A percentile compares a stretch with the other conserved stretches of the same genome.
phyloP scores from a whole-genome alignment of 345 rosid species.

The Bruguiera gymnorhiza region DNA sequence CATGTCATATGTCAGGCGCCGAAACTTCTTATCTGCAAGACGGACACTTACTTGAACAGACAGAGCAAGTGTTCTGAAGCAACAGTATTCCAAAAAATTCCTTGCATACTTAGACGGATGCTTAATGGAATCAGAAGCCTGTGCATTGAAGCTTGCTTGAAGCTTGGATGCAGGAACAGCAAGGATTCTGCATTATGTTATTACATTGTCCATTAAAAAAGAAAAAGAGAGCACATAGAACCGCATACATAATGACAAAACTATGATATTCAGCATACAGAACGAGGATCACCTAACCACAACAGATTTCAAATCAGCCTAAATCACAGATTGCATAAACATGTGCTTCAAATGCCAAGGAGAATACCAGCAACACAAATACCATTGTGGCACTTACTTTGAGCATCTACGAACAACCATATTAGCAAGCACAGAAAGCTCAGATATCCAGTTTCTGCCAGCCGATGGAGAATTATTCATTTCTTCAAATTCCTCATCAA shows the following conservation, averaged over 20 bases:
- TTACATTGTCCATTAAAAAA: conserved; percentile 20
- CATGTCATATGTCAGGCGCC: conserved; percentile 82
- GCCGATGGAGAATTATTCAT: conserved; percentile 77
- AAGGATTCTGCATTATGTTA: conserved; percentile 62
- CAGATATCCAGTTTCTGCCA: conserved; percentile 67
- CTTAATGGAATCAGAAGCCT: conserved; percentile 76
- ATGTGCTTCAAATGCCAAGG: neutral
- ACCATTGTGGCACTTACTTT: conserved; percentile 48
- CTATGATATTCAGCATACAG: neutral
- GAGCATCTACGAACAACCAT: conserved; percentile 85
- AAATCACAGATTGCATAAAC: conserved; percentile 10
- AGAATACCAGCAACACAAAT: neutral
- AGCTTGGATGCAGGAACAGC: conserved; percentile 57
- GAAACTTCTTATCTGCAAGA: conserved; percentile 76
- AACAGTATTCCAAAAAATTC: conserved; percentile 86
- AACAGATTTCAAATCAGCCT: neutral
- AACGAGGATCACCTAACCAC: conserved; percentile 1
- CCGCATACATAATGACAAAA: neutral
- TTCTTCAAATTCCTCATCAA: conserved; percentile 82
- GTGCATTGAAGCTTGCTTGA: conserved; percentile 60
- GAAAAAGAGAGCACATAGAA: neutral
- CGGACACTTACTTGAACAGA: conserved; percentile 58
- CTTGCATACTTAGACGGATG: conserved; percentile 71
- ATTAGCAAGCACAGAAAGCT: conserved; percentile 83
- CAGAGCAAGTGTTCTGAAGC: conserved; percentile 83